These are phyloP conservation scores for Fusarium poae DNA, from an alignment of 2,329 filamentous ascomycete genomes.

Conservation along the genomic window DNA sequence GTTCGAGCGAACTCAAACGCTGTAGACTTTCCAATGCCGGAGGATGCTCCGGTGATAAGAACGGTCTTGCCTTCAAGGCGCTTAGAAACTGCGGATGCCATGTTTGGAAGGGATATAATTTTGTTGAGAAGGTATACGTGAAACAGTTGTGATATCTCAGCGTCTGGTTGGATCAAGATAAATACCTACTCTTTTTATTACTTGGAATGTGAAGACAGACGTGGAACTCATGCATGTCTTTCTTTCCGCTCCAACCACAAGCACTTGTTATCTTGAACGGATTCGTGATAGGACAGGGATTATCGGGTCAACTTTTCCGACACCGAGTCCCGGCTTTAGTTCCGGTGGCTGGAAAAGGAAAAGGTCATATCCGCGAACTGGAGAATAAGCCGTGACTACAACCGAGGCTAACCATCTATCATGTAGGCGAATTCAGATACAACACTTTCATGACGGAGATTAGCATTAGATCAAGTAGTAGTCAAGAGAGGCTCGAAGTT, in stretches of 20 bases:
- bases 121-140: neutral
- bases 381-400: neutral
- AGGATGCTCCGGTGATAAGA: slow-evolving; percentile 90
- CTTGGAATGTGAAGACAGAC: neutral
- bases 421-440: neutral
- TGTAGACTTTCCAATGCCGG: slow-evolving; percentile 84
- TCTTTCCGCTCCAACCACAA: slow-evolving; percentile 18
- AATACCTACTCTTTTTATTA: neutral
- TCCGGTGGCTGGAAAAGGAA: slow-evolving; percentile 25
- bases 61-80: slow-evolving; percentile 94
- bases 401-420: neutral
- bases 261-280: neutral
- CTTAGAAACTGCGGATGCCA: slow-evolving; percentile 74
- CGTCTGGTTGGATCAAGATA: neutral
- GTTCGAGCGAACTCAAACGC: slow-evolving; percentile 94
- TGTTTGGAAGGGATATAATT: slow-evolving; percentile 48
- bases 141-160: accelerated
- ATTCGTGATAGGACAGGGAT: slow-evolving; percentile 13
- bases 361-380: slow-evolving; percentile 7
- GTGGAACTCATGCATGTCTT: slow-evolving; percentile 5
- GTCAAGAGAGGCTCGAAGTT: accelerated
- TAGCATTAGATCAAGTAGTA: neutral
- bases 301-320: slow-evolving; percentile 21
- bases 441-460: neutral
- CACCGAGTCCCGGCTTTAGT: slow-evolving; percentile 5